phyloP scores from a whole-genome alignment of 257 asterid genomes.

The Forsythia viridissima region DNA sequence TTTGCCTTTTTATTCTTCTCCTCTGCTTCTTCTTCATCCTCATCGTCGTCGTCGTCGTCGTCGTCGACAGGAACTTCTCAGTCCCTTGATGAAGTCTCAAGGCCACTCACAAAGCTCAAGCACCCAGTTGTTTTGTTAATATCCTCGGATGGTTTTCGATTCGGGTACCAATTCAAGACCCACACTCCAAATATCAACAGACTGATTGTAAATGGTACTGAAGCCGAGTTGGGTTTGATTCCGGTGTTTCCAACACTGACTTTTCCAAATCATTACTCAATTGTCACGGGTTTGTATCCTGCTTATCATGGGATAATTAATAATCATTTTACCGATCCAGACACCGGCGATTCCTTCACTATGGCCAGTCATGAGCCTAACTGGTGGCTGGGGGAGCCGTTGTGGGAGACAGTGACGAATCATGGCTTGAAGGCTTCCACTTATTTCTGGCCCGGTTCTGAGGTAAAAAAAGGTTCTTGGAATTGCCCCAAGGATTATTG shows the following conservation, averaged over 20 bases:
- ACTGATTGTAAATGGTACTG: constrained; percentile 42
- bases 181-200: constrained; percentile 37
- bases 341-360: constrained; percentile 34
- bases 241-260: constrained; percentile 52
- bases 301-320: constrained; percentile 48
- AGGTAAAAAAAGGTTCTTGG: constrained; percentile 46
- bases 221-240: constrained; percentile 44
- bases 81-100: constrained; percentile 15
- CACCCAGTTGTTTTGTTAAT: constrained; percentile 44
- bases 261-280: constrained; percentile 51
- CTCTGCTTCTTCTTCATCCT: constrained; percentile 1
- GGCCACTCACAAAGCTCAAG: constrained; percentile 34
- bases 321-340: constrained; percentile 39
- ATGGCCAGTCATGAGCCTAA: constrained; percentile 44
- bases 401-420: constrained; percentile 51
- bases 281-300: constrained; percentile 54
- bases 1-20: constrained; percentile 36
- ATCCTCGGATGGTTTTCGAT: constrained; percentile 52
- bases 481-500: constrained; percentile 38
- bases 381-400: constrained; percentile 55
- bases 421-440: constrained; percentile 47
- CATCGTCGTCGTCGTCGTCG: background rate
- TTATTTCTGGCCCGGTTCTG: constrained; percentile 55
- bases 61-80: background rate
- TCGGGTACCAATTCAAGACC: constrained; percentile 50